A percentile compares a stretch with the other conserved stretches of the same genome.
These are phyloP conservation scores for Ustilago bromivora DNA, from an alignment of 1,284 basidiomycete species.

Conservation along the genomic window DNA sequence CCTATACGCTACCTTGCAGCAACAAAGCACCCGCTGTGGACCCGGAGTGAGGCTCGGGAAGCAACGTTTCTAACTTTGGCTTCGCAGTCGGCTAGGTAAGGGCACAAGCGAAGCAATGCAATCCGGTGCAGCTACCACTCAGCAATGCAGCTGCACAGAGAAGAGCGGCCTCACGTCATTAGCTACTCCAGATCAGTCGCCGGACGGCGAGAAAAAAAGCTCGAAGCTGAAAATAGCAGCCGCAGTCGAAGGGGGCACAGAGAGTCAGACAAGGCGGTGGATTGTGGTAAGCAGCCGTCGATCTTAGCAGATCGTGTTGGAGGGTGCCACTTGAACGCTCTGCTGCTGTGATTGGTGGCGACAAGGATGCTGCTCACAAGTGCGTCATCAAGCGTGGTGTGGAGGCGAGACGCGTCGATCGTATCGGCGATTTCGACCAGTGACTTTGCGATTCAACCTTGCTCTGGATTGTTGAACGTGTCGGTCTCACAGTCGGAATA, in stretches of 20 bases:
- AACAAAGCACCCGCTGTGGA: neutral
- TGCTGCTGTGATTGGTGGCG: slow-evolving; percentile 17
- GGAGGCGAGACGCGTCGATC: slow-evolving; percentile 13
- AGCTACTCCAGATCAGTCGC: neutral
- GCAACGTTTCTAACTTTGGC: slow-evolving; percentile 23
- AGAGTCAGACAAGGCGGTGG: neutral
- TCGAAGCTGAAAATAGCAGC: slow-evolving; percentile 28
- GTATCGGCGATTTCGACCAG: neutral
- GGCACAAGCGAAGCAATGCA: slow-evolving; percentile 1
- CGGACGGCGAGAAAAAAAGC: neutral
- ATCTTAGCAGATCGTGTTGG: slow-evolving; percentile 33
- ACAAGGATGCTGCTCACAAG: slow-evolving; percentile 9
- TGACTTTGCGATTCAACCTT: neutral
- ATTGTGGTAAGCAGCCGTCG: slow-evolving; percentile 12
- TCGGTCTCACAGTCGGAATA: slow-evolving; percentile 15
- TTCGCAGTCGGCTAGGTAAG: neutral
- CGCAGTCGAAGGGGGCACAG: neutral
- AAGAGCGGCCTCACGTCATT: slow-evolving; percentile 47
- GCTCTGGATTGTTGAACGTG: neutral
- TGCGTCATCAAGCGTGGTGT: slow-evolving; percentile 42
- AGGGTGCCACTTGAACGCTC: neutral
- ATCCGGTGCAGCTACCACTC: slow-evolving; percentile 19
- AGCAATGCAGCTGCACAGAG: slow-evolving; percentile 27
- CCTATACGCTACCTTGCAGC: neutral
- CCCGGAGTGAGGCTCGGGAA: neutral